Conservation (phyloP, 1,139 yeast species). For the Debaryomycetaceae sp. region DNA sequence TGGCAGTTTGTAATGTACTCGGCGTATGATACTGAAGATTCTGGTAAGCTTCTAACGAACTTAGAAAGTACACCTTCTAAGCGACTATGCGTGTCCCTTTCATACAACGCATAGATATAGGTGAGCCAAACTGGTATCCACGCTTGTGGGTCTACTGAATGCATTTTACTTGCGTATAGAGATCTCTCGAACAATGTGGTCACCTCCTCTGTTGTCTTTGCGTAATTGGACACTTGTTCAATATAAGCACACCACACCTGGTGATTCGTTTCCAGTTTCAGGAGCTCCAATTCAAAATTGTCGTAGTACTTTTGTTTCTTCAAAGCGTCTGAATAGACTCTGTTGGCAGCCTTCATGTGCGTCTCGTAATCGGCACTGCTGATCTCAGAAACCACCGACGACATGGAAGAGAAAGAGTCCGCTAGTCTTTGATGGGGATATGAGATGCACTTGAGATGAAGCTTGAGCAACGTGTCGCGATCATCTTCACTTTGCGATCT, state of each 20-base stretch:
- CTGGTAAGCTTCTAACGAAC: conserved; percentile 21
- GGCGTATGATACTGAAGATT: conserved; percentile 24
- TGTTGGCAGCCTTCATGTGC: conserved; percentile 37
- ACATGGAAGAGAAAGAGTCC: conserved; percentile 40
- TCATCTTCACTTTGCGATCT: conserved; percentile 10
- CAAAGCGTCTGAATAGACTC: conserved; percentile 27
- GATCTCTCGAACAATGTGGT: conserved; percentile 22
- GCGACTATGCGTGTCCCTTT: conserved; percentile 6
- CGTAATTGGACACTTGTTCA: conserved; percentile 20
- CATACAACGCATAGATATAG: conserved; percentile 22
- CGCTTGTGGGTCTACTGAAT: conserved; percentile 3
- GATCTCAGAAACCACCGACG: conserved; percentile 38
- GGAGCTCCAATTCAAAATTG: conserved; percentile 18
- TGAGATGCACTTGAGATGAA: conserved; percentile 33
- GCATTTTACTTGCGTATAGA: conserved; percentile 6
- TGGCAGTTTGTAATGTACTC: conserved; percentile 24
- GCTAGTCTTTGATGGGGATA: conserved; percentile 43
- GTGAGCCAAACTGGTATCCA: conserved; percentile 30
- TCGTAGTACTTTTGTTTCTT: conserved; percentile 25
- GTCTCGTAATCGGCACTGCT: conserved; percentile 30
- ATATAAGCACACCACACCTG: conserved; percentile 33
- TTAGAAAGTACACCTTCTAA: conserved; percentile 14
- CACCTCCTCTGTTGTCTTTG: conserved; percentile 10
- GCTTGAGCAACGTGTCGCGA: conserved; percentile 17
- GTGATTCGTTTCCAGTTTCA: conserved; percentile 14